Conservation (phyloP, 768 basidiomycete genomes). For the Hericium erinaceus region DNA sequence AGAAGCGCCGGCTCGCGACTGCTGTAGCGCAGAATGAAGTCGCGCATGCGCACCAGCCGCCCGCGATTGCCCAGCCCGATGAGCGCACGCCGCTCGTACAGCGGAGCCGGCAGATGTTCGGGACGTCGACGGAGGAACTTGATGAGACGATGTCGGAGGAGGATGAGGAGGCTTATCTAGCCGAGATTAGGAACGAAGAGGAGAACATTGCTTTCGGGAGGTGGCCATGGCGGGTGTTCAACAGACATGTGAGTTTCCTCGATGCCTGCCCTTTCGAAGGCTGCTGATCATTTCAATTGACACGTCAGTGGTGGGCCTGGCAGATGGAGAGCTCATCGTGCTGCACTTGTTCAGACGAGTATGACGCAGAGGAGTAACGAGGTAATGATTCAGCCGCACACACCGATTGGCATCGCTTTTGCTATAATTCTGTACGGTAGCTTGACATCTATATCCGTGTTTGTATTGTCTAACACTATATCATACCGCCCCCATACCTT, state of each 20-base stretch:
- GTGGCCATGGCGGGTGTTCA: constrained; percentile 64
- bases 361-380: constrained; percentile 40
- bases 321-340: constrained; percentile 53
- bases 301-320: constrained; percentile 78
- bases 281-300: neutral
- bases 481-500: neutral
- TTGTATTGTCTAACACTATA: neutral
- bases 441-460: too few relatives aligned
- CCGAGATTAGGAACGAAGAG: constrained; percentile 33
- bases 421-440: neutral
- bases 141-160: constrained; percentile 16
- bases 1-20: constrained; percentile 3
- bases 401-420: neutral
- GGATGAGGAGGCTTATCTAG: constrained; percentile 18
- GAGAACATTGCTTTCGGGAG: constrained; percentile 50
- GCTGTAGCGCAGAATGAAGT: neutral
- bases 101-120: constrained; percentile 9
- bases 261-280: neutral
- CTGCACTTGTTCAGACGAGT: constrained; percentile 44
- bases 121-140: neutral
- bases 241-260: constrained; percentile 47
- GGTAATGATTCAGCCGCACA: neutral
- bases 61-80: neutral
- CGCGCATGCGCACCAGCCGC: neutral
- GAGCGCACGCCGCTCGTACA: constrained; percentile 7